These are phyloP conservation scores for Mortierella alpina DNA, from an alignment of 192 early-diverging fungal species.

Conservation along the genomic window DNA sequence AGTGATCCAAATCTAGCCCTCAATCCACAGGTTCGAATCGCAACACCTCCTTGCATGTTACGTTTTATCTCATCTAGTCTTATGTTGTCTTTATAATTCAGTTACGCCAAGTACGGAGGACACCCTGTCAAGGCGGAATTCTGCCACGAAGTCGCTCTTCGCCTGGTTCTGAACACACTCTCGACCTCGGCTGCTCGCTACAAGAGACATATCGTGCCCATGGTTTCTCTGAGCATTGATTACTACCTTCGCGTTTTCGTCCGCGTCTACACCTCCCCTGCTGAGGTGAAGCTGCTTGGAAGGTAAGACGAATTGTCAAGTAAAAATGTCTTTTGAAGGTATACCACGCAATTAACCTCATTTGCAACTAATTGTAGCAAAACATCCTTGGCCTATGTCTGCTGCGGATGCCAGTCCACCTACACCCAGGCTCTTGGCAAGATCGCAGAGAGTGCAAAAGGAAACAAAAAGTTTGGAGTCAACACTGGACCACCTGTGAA, in stretches of 20 bases:
- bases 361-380: constrained; percentile 65
- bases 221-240: constrained; percentile 95
- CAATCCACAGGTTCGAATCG: not conserved
- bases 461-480: constrained; percentile 73
- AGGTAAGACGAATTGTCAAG: constrained; percentile 56
- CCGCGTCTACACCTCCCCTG: constrained; percentile 80
- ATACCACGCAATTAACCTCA: not conserved
- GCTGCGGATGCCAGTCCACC: constrained; percentile 84
- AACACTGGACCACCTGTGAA: constrained; percentile 71
- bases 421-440: constrained; percentile 81
- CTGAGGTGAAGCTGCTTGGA: constrained; percentile 79
- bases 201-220: constrained; percentile 85
- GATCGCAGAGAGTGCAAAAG: constrained; percentile 61
- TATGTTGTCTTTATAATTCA: constrained; percentile 19
- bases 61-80: not conserved
- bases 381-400: constrained; percentile 85
- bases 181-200: constrained; percentile 88
- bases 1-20: not conserved
- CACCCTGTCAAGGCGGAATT: constrained; percentile 89
- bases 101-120: constrained; percentile 96
- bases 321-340: not conserved
- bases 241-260: constrained; percentile 98
- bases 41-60: too few species aligned
- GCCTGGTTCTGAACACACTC: constrained; percentile 86
- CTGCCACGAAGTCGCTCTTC: constrained; percentile 96